These are phyloP conservation scores for Helicocarpus griseus DNA, from an alignment of 2,329 filamentous ascomycete species.

Conservation along the genomic window DNA sequence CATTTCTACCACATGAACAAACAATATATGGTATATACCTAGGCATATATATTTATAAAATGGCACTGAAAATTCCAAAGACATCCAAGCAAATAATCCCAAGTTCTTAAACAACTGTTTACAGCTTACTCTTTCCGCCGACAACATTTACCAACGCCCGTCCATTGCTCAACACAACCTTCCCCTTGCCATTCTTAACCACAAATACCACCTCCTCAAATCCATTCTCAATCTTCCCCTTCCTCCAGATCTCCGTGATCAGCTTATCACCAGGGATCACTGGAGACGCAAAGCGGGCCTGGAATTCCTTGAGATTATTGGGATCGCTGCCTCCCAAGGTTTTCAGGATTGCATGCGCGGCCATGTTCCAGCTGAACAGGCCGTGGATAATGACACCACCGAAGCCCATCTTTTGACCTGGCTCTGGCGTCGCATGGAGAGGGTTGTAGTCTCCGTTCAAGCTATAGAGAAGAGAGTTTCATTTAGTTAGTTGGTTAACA, in stretches of 20 bases:
- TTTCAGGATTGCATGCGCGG: slow-evolving; percentile 63
- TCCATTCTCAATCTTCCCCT: slow-evolving; percentile 50
- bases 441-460: slow-evolving; percentile 94
- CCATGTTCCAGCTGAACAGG: slow-evolving; percentile 76
- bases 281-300: slow-evolving; percentile 76
- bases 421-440: slow-evolving; percentile 76
- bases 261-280: slow-evolving; percentile 78
- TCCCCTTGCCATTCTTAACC: slow-evolving; percentile 67
- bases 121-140: slow-evolving; percentile 55
- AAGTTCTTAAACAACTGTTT: slow-evolving; percentile 15
- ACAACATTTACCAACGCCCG: slow-evolving; percentile 64
- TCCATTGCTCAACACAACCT: slow-evolving; percentile 80
- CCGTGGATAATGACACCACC: slow-evolving; percentile 84
- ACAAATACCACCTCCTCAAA: slow-evolving; percentile 80
- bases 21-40: too few relatives aligned
- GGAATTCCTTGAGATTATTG: slow-evolving; percentile 75
- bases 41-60: too few relatives aligned
- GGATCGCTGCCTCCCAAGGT: slow-evolving; percentile 67
- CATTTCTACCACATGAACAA: too few relatives aligned
- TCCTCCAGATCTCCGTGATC: slow-evolving; percentile 71
- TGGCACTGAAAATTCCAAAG: background rate
- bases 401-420: slow-evolving; percentile 82
- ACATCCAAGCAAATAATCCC: background rate
- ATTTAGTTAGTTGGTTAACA: background rate
- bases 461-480: slow-evolving; percentile 31